Evolutionary conservation across 148 eudicot genomes (phyloP), one percentile per base, ranked within the genome.

Genomic region (Chenopodium suecicum): DNA sequence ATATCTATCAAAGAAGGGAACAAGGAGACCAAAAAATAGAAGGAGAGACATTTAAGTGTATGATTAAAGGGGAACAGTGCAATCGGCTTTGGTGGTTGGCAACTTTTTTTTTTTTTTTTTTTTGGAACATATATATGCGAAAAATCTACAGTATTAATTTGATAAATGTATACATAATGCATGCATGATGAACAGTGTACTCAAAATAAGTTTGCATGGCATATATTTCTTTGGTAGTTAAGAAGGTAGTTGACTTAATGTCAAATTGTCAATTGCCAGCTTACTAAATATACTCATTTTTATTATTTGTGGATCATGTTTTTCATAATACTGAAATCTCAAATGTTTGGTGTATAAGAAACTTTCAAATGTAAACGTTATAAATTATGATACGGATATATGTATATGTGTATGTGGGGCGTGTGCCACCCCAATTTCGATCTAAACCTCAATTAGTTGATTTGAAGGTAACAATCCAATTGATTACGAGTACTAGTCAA

Each of bases 21-120:
- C 81, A 81, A 12, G 70, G 75, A 81, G 86, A 84, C 84, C 81
- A 84, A 77, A 78, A 81, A 48, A 77, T 64, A 27, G 72, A 67
- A 77, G 68, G 31, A 16, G n/a, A 37, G 79, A 71, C 54, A 31
- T 25, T 81, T 46, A 66, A 74, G 81, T 84, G 86, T 84, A 23
- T 46, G 60, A 65, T 72, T 65, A 77, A 77, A 77, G 81, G 75
- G 84, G 34, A 81, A 84, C 86, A 72, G n/a, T 81, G 41, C 34
- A 34, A 84, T 73, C 78, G 37, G 65, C 76, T 54, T 8, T 50
- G 11, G 81, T 70, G 17, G 70, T 58, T 77, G 52, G 37, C 77
- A 17, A 20, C 44, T 5, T 6, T 37, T 41, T 4, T 41, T 4
- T 41, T 6, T 37, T 76, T 19, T 19, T 4, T 19, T 20, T 20